Evolutionary conservation across 768 basidiomycete genomes (phyloP), one percentile per base, ranked within the genome.

Genomic region (Termitomyces bulborhizus): DNA sequence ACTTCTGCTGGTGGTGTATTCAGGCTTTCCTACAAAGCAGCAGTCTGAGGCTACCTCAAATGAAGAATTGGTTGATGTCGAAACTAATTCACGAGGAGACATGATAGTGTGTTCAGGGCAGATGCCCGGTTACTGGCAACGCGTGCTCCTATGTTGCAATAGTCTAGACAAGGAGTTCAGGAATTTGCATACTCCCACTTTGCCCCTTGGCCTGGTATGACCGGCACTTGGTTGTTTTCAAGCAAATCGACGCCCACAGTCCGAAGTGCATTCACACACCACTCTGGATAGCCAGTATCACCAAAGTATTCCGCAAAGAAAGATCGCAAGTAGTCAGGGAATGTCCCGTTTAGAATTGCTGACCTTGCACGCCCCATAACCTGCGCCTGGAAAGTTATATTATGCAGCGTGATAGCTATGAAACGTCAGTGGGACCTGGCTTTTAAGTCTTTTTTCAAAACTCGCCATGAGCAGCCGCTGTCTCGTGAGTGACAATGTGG

Each of bases 161-260:
- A 6, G 24, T 44, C 24, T 31, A 29, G 1, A 34, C n/a, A 49
- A 4, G 26, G 6, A 7, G 34, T 24, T 40, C 5, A 49, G 37
- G 65, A 58, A 41, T 79, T 71, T 48, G 85, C 78, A 65, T 90
- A 89, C 62, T 94, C 92, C 92, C 92, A 94, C 66, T 84, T 88
- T 31, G 81, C 82, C 2, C 85, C 88, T 42, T 73, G 74, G 2
- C 88, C 90, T 9, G 78, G 65, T 34, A 86, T 73, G 0, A 87
- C 66, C 53, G 76, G 78, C 5, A 74, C 68, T 26, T 77, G 66
- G 29, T 71, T 71, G 24, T 77, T 81, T 56, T 86, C 81, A 32
- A 93, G 71, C 43, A 95, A 68, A 65, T 96, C 91, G 0, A 96
- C 89, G 0, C 88, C 88, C 12, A 96, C 93, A 53, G 83, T 86